These are phyloP conservation scores for Ogataea neopini DNA, from an alignment of 805 yeast genomes.

Conservation along the genomic window DNA sequence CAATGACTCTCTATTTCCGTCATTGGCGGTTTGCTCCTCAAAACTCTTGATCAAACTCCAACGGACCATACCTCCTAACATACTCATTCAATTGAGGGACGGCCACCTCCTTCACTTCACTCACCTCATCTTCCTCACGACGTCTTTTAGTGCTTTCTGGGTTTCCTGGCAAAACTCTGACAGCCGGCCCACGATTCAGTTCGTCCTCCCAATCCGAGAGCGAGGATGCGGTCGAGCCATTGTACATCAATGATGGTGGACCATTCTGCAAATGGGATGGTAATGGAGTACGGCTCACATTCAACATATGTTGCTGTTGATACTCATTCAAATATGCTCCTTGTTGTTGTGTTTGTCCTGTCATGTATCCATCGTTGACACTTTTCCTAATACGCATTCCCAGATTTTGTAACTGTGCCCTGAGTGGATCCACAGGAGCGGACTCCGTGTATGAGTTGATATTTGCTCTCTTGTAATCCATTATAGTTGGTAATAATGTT, in stretches of 20 bases:
- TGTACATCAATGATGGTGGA: slow-evolving; percentile 47
- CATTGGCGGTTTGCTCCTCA: slow-evolving; percentile 16
- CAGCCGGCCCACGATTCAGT: slow-evolving; percentile 7
- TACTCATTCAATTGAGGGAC: slow-evolving; percentile 27
- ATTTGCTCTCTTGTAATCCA: slow-evolving; percentile 9
- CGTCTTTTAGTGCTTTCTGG: slow-evolving; percentile 10
- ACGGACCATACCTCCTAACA: slow-evolving; percentile 43
- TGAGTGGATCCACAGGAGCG: slow-evolving; percentile 21
- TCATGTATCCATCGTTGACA: slow-evolving; percentile 58
- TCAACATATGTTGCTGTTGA: slow-evolving; percentile 22
- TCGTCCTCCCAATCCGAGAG: slow-evolving; percentile 46
- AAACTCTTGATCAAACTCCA: slow-evolving; percentile 51
- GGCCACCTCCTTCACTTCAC: background rate
- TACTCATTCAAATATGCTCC: slow-evolving; percentile 11
- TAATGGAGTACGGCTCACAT: slow-evolving; percentile 39
- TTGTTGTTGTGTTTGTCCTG: slow-evolving; percentile 8
- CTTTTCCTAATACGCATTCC: slow-evolving; percentile 76
- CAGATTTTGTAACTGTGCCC: slow-evolving; percentile 49
- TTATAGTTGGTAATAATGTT: too few species aligned
- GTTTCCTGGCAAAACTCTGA: background rate
- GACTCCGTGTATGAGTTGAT: background rate
- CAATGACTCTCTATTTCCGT: too few species aligned
- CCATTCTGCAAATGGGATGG: slow-evolving; percentile 37
- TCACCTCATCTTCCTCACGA: slow-evolving; percentile 13
- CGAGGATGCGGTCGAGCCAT: slow-evolving; percentile 47